Evolutionary conservation across 2,329 filamentous ascomycete genomes (phyloP).

Genomic region (Tolypocladium album): DNA sequence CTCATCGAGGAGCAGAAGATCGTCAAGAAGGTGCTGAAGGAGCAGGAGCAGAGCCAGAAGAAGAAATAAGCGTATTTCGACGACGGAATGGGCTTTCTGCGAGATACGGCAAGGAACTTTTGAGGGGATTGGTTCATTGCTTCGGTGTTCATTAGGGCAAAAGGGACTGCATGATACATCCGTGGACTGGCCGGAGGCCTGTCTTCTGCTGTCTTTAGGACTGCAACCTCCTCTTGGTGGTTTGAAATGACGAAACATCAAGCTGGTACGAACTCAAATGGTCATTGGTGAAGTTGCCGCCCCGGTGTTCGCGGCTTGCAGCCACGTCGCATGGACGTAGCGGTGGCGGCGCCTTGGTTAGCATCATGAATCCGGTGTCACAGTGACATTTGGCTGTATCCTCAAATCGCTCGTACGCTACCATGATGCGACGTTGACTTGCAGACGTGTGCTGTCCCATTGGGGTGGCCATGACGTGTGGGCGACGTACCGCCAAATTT

Average conservation of each 20-base stretch:
- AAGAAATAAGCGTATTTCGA: constrained; percentile 51
- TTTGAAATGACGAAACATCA: constrained; percentile 31
- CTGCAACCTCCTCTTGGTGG: constrained; percentile 33
- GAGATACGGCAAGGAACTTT: constrained; percentile 22
- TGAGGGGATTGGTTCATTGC: constrained; percentile 33
- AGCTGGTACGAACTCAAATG: constrained; percentile 15
- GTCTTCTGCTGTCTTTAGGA: constrained; percentile 34
- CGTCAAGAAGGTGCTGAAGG: constrained; percentile 99
- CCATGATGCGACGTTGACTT: neutral
- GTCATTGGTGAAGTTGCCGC: neutral
- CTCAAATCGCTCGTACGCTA: neutral
- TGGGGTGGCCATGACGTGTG: neutral
- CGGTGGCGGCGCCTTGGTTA: neutral
- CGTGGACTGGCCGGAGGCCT: constrained; percentile 23
- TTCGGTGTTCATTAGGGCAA: constrained; percentile 42
- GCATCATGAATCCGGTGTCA: neutral
- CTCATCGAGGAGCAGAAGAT: constrained; percentile 99
- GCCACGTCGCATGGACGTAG: neutral
- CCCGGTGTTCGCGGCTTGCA: neutral
- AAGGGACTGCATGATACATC: constrained; percentile 39
- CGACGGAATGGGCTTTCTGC: constrained; percentile 20
- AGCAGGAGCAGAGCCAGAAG: constrained; percentile 69
- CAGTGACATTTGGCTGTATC: neutral
- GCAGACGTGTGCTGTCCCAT: neutral
- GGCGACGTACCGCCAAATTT: neutral